Base-by-base conservation (phyloP, 768 basidiomycete genomes). In the Mycena amicta region DNA sequence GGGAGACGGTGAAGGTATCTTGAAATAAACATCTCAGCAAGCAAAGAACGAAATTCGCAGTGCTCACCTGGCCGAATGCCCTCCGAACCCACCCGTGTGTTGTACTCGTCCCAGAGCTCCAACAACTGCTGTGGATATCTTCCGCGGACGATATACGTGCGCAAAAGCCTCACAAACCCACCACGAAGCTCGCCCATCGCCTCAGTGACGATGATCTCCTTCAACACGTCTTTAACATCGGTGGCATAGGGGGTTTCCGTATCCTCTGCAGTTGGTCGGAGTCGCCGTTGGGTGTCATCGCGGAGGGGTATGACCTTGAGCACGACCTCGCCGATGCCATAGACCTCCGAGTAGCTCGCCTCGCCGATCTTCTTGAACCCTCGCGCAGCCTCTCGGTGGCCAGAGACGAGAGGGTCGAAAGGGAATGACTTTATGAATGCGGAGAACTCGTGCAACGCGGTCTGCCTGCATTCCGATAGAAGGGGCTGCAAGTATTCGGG, bases 261-360 rank as follows among this genome's bases (percentile, higher is more conserved):
- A 37, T 68, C 67, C 5, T 57, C 56, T 33, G 50, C 52, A 50
- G 55, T 57, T 22, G 46, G 45, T 50, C 53, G 58, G 39, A 60
- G 56, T 53, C 59, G 51, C 33, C 62, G 43, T 39, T 37, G 66
- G 31, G 65, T 75, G 65, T 87, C 86, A 60, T 83, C 77, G 50
- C 85, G 79, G 33, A 95, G 72, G 5, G 93, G 94, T 33, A 95
- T 86, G 45, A 97, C 81, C 76, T 95, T 96, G 62, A 95, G 79
- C n/a, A 95, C 94, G 30, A 95, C 85, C 63, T 90, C 84, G 2
- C 89, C 89, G 51, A 95, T 88, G 6, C 90, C 90, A 71, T 93
- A 99, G 27, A 99, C 97, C 69, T 99, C 97, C 0, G 93, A 96
- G 72, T 90, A 99, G 50, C 91, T 93, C 5, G 97, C 97, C 75